phyloP scores from a whole-genome alignment of 2,329 filamentous ascomycete species.

The Xylaria sp. region DNA sequence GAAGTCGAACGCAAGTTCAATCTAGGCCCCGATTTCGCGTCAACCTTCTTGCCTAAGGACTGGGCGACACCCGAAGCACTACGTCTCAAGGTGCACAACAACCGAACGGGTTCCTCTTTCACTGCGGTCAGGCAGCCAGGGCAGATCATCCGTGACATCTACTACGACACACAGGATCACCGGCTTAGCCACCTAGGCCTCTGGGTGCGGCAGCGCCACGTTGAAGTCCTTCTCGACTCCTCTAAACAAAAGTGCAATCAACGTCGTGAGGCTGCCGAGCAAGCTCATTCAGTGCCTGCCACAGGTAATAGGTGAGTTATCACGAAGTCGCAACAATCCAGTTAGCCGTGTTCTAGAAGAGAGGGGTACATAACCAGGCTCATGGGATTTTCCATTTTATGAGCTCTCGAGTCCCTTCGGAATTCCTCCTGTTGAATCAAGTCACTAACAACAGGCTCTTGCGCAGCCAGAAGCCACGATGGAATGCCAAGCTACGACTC shows the following conservation, averaged over 20 bases:
- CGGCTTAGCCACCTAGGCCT: constrained; percentile 35
- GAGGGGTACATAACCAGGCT: not conserved
- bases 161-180: constrained; percentile 38
- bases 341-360: not conserved
- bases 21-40: constrained; percentile 34
- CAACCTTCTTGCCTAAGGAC: constrained; percentile 15
- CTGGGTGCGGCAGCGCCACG: constrained; percentile 37
- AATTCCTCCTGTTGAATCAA: not conserved
- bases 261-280: not conserved
- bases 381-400: not conserved
- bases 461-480: constrained; percentile 15
- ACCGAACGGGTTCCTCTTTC: constrained; percentile 10
- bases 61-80: not conserved
- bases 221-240: not conserved
- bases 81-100: not conserved
- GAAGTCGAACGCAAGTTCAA: constrained; percentile 42
- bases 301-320: constrained; percentile 15
- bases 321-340: not conserved
- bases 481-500: constrained; percentile 40
- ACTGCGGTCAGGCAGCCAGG: constrained; percentile 5
- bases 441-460: not conserved
- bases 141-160: constrained; percentile 38
- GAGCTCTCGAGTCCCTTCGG: not conserved
- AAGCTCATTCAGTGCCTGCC: not conserved
- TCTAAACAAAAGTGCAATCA: not conserved